A percentile compares a stretch with the other conserved stretches of the same genome.
These are phyloP conservation scores for Rhododendron vialii DNA, from an alignment of 148 eudicot species.

Conservation along the genomic window DNA sequence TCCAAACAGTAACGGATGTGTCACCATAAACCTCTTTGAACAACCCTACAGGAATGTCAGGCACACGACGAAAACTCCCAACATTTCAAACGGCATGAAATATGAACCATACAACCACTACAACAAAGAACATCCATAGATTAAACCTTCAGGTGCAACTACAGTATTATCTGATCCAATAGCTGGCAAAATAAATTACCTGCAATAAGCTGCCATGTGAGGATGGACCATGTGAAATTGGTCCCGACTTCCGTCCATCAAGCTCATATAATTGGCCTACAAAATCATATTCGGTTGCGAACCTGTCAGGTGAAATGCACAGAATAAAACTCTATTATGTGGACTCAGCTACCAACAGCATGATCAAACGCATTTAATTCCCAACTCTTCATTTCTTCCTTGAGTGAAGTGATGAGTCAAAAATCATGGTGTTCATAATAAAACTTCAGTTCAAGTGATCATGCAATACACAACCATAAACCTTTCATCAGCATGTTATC, in stretches of 20 bases:
- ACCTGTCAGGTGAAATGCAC: background rate
- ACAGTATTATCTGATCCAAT: no score
- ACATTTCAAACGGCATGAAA: background rate
- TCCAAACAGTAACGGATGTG: background rate
- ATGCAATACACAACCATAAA: background rate
- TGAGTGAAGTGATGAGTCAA: background rate
- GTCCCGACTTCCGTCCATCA: constrained; percentile 82
- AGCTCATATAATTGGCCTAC: constrained; percentile 90
- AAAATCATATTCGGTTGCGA: background rate
- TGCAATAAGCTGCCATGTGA: constrained; percentile 61
- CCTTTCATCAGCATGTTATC: background rate
- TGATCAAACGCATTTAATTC: background rate
- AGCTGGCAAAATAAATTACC: constrained; percentile 32
- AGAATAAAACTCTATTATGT: background rate
- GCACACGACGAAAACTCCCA: background rate
- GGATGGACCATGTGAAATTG: constrained; percentile 77
- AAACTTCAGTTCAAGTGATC: background rate
- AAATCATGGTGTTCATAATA: background rate
- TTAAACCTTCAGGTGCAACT: background rate
- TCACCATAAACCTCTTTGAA: background rate
- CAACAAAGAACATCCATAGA: background rate
- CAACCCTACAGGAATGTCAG: background rate
- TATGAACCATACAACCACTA: background rate
- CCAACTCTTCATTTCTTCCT: background rate
- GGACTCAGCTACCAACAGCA: background rate